Evolutionary conservation across 2,329 filamentous ascomycete genomes (phyloP).

Genomic region (Biscogniauxia marginata): DNA sequence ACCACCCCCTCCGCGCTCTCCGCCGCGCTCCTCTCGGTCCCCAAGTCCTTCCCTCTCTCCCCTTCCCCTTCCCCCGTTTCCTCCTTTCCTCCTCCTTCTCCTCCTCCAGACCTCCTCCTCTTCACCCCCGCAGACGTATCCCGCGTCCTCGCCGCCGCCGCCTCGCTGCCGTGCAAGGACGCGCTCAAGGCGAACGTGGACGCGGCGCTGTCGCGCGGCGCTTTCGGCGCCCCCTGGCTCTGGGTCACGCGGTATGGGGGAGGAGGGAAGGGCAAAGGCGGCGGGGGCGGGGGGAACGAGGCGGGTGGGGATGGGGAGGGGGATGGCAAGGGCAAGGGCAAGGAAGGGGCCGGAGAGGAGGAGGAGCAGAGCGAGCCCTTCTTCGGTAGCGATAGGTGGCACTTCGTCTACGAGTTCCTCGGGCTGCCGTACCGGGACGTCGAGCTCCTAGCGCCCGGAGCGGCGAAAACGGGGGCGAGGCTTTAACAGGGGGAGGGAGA

Average conservation of each 20-base stretch:
- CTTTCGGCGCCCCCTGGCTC: constrained; percentile 77
- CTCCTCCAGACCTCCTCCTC: constrained; percentile 25
- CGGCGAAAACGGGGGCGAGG: constrained; percentile 31
- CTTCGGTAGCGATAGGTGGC: constrained; percentile 74
- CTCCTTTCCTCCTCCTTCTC: background rate
- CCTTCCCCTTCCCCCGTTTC: background rate
- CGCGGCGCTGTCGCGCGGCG: constrained; percentile 61
- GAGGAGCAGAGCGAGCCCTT: constrained; percentile 66
- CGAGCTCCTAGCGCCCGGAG: constrained; percentile 36
- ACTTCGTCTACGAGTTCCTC: constrained; percentile 67
- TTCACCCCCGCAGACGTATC: constrained; percentile 54
- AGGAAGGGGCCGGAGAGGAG: constrained; percentile 46
- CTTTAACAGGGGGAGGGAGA: constrained; percentile 21
- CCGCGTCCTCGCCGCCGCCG: constrained; percentile 53
- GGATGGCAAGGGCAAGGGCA: too few species aligned
- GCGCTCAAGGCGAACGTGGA: constrained; percentile 57
- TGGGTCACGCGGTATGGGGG: constrained; percentile 64
- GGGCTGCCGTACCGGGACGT: constrained; percentile 59
- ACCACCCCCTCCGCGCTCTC: constrained; percentile 14
- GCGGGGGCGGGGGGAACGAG: background rate
- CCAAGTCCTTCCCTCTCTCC: constrained; percentile 7
- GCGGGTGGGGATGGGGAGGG: background rate
- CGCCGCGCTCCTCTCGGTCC: constrained; percentile 16
- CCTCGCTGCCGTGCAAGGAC: constrained; percentile 44
- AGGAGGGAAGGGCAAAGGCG: constrained; percentile 58